Percentiles rank a stretch among this genome's conserved stretches.
Evolutionary conservation across 2,329 filamentous ascomycete species (phyloP).

Genomic region (Sporothrix protearum): DNA sequence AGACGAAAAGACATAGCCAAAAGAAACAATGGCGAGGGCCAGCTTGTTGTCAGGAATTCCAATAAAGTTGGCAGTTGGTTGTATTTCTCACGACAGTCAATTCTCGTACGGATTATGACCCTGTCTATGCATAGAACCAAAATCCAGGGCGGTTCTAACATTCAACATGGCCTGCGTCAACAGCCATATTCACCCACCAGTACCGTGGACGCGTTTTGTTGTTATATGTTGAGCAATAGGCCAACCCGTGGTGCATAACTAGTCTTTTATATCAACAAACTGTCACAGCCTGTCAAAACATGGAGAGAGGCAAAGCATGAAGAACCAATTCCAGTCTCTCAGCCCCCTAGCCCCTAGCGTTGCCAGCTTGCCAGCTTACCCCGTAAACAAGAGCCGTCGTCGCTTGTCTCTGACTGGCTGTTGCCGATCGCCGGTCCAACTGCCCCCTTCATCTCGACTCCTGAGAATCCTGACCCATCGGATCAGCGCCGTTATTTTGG

Average conservation of each 20-base stretch:
- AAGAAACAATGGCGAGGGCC: neutral
- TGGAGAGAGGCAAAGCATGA: neutral
- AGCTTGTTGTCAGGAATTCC: neutral
- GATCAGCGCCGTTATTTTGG: conserved; percentile 14
- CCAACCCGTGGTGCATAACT: conserved; percentile 1
- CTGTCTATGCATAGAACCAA: neutral
- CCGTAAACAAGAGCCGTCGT: conserved; percentile 17
- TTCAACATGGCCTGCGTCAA: conserved; percentile 7
- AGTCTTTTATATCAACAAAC: conserved; percentile 15
- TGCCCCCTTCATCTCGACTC: conserved; percentile 14
- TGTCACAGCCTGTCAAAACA: neutral
- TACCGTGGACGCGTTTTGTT: conserved; percentile 13
- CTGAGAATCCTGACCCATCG: conserved; percentile 14
- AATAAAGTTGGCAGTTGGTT: neutral
- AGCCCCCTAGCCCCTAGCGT: neutral
- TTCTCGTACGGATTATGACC: neutral
- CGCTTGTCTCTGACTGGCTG: neutral
- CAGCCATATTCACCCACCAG: neutral
- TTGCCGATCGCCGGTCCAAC: neutral
- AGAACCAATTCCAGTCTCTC: neutral
- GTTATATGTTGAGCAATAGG: conserved; percentile 9
- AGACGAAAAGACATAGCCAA: neutral
- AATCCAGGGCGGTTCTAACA: neutral
- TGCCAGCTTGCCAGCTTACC: neutral
- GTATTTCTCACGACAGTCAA: neutral